These are phyloP conservation scores for Aspergillus amoenus DNA, from an alignment of 2,329 filamentous ascomycete genomes.

Conservation along the genomic window DNA sequence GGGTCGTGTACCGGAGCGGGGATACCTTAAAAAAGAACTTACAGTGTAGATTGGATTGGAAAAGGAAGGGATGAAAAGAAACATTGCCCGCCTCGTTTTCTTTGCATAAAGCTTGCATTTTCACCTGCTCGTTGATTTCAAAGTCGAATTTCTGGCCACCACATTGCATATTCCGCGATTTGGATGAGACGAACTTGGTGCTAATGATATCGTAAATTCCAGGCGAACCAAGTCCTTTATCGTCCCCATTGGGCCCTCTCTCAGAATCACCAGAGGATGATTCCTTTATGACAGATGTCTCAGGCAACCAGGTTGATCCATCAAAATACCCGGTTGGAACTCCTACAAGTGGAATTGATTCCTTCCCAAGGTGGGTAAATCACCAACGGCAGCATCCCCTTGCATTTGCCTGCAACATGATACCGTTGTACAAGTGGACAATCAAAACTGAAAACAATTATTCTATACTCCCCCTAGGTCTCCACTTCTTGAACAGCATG, in stretches of 20 bases:
- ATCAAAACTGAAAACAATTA: constrained; percentile 15
- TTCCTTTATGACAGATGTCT: constrained; percentile 48
- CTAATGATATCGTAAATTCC: constrained; percentile 17
- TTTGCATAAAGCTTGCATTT: not conserved
- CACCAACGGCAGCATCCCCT: constrained; percentile 16
- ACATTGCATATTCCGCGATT: constrained; percentile 10
- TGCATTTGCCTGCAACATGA: constrained; percentile 14
- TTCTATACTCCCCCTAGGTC: constrained; percentile 55
- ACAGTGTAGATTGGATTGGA: not conserved
- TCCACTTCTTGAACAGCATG: constrained; percentile 83
- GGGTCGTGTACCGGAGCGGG: not conserved
- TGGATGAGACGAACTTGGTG: constrained; percentile 5
- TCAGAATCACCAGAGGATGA: constrained; percentile 37
- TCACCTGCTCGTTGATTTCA: constrained; percentile 10
- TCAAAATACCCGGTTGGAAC: constrained; percentile 77
- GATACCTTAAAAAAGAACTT: not conserved
- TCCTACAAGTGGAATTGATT: constrained; percentile 66
- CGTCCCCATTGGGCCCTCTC: constrained; percentile 37
- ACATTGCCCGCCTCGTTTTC: not conserved
- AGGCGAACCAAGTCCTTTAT: constrained; percentile 43
- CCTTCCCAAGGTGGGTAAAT: constrained; percentile 67
- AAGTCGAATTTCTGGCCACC: constrained; percentile 10
- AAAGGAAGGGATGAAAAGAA: constrained; percentile 1
- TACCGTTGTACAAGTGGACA: constrained; percentile 7
- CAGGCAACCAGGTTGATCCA: constrained; percentile 54